A percentile compares a stretch with the other conserved stretches of the same genome.
Conservation (phyloP, 805 yeast genomes). For the Ogataea methylovora region DNA sequence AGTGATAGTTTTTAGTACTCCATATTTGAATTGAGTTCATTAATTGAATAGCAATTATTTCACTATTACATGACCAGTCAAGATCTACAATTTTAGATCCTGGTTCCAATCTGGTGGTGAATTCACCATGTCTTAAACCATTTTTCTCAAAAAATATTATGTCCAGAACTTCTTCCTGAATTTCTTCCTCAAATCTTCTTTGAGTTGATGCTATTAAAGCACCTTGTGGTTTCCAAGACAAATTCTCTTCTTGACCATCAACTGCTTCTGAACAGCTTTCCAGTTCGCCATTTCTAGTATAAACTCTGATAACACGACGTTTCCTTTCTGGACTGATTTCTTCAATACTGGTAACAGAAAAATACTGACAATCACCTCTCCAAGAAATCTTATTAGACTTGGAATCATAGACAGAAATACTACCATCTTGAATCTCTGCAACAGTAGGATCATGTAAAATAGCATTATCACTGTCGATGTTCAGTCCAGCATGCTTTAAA, state of each 20-base stretch:
- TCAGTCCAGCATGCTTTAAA: conserved; percentile 60
- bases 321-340: conserved; percentile 31
- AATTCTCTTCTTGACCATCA: conserved; percentile 63
- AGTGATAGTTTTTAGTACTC: conserved; percentile 89
- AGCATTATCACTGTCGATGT: conserved; percentile 46
- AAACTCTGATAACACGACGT: conserved; percentile 79
- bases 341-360: conserved; percentile 62
- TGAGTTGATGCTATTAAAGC: conserved; percentile 78
- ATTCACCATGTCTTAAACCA: conserved; percentile 87
- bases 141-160: conserved; percentile 85
- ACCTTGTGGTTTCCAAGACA: conserved; percentile 92
- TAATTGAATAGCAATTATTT: conserved; percentile 64
- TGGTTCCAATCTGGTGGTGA: conserved; percentile 56
- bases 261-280: conserved; percentile 86
- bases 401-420: conserved; percentile 47
- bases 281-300: conserved; percentile 68
- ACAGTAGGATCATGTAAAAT: conserved; percentile 83
- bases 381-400: conserved; percentile 55
- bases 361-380: conserved; percentile 92
- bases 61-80: conserved; percentile 79
- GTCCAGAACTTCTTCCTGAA: conserved; percentile 37
- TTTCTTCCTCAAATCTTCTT: conserved; percentile 47
- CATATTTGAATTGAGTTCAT: conserved; percentile 68
- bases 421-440: conserved; percentile 64
- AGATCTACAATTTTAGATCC: conserved; percentile 41